Conservation (phyloP, 2,329 filamentous ascomycete species). For the Fusarium lyarnte region DNA sequence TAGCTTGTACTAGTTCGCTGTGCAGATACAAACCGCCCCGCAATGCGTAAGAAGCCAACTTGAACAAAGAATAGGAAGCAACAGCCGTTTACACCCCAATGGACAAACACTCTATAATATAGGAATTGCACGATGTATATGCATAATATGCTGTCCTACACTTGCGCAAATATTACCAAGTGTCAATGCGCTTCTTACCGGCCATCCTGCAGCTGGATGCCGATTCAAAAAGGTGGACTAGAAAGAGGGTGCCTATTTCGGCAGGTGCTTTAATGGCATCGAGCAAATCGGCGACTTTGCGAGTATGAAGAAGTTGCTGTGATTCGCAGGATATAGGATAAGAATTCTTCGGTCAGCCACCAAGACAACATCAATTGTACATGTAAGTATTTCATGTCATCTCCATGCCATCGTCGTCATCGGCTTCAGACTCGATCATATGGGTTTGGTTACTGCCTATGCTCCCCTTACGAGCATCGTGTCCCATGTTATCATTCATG, state of each 20-base stretch:
- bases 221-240: background rate
- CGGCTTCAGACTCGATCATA: constrained; percentile 64
- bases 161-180: background rate
- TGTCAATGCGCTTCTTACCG: background rate
- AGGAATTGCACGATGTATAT: background rate
- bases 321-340: background rate
- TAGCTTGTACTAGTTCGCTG: background rate
- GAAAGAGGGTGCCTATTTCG: background rate
- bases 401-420: constrained; percentile 72
- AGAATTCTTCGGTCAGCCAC: background rate
- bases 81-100: background rate
- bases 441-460: constrained; percentile 68
- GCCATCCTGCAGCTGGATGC: background rate
- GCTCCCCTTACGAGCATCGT: constrained; percentile 64
- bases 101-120: background rate
- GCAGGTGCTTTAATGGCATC: constrained; percentile 7
- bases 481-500: constrained; percentile 55
- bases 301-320: background rate
- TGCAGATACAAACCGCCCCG: constrained; percentile 23
- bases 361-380: background rate
- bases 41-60: constrained; percentile 16
- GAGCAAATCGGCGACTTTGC: constrained; percentile 12
- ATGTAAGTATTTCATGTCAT: constrained; percentile 51
- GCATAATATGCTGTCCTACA: background rate
- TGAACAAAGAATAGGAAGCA: background rate